Conservation (phyloP, 2,329 filamentous ascomycete species). For the Ophiosphaerella korrae region DNA sequence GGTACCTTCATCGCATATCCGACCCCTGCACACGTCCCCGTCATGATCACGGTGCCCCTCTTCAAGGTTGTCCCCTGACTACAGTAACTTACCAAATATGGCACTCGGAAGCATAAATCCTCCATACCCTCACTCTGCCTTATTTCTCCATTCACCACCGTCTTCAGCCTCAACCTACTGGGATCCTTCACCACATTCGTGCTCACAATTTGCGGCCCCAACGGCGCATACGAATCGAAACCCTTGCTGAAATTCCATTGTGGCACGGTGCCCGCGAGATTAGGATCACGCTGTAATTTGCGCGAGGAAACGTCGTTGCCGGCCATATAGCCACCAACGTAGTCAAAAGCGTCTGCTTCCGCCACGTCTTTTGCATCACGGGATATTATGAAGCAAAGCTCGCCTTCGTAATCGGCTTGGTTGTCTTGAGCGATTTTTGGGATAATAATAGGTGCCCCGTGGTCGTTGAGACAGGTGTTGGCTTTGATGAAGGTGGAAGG, state of each 20-base stretch:
- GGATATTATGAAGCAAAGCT: constrained; percentile 56
- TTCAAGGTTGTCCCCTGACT: constrained; percentile 53
- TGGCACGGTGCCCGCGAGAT: constrained; percentile 57
- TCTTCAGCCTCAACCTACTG: constrained; percentile 50
- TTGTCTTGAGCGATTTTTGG: constrained; percentile 57
- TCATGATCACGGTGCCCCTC: constrained; percentile 58
- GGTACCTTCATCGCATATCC: constrained; percentile 50
- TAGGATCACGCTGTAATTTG: constrained; percentile 58
- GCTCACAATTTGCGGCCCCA: constrained; percentile 58
- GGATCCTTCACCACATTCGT: constrained; percentile 52
- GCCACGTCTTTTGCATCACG: constrained; percentile 58
- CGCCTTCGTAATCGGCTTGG: constrained; percentile 51
- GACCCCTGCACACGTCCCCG: constrained; percentile 50
- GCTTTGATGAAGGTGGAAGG: constrained; percentile 60
- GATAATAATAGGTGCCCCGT: constrained; percentile 52
- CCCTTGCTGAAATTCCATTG: constrained; percentile 64
- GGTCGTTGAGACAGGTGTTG: constrained; percentile 47
- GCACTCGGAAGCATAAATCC: constrained; percentile 56
- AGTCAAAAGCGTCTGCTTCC: constrained; percentile 51
- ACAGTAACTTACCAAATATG: constrained; percentile 53
- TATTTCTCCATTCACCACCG: constrained; percentile 55
- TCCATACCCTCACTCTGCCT: constrained; percentile 57
- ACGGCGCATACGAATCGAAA: constrained; percentile 61
- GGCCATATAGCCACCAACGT: constrained; percentile 60
- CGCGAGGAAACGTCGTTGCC: constrained; percentile 63